Evolutionary conservation across 768 basidiomycete genomes (phyloP).

Genomic region (Gyrodon lividus): DNA sequence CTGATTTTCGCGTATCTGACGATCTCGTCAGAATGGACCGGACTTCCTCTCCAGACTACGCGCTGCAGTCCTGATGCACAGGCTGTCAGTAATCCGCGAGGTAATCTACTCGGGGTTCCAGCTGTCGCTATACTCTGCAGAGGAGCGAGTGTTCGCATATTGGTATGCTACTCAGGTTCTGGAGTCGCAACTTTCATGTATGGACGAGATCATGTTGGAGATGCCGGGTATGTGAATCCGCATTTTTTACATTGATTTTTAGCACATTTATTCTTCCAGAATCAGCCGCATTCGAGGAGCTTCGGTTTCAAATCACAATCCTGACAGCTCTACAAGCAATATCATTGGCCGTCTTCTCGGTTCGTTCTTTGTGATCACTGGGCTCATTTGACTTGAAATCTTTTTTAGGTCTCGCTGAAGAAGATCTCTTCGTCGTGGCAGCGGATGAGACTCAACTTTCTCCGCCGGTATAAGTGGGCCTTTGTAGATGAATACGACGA

Average conservation of each 20-base stretch:
- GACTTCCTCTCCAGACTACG: constrained; percentile 29
- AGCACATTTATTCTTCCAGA: constrained; percentile 7
- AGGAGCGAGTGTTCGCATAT: constrained; percentile 74
- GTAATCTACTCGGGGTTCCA: constrained; percentile 76
- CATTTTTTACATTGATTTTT: constrained; percentile 2
- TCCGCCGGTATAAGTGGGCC: constrained; percentile 78
- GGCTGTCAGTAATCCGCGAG: constrained; percentile 61
- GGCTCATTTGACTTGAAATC: background rate
- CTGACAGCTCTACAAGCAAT: constrained; percentile 59
- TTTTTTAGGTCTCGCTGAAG: constrained; percentile 47
- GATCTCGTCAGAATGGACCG: constrained; percentile 14
- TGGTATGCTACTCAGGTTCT: constrained; percentile 66
- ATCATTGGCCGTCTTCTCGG: constrained; percentile 52
- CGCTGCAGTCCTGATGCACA: constrained; percentile 50
- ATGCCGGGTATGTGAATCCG: constrained; percentile 39
- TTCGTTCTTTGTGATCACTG: constrained; percentile 19
- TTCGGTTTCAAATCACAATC: constrained; percentile 48
- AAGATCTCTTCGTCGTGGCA: constrained; percentile 47
- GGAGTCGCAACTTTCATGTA: constrained; percentile 50
- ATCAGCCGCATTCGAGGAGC: constrained; percentile 39
- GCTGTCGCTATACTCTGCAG: constrained; percentile 64
- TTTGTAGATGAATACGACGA: constrained; percentile 58
- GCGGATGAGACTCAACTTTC: constrained; percentile 55
- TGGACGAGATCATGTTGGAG: constrained; percentile 47
- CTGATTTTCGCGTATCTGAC: constrained; percentile 2